A percentile compares a stretch with the other conserved stretches of the same genome.
Conservation (phyloP, 169 alveolate species). For the Neospora caninum region DNA sequence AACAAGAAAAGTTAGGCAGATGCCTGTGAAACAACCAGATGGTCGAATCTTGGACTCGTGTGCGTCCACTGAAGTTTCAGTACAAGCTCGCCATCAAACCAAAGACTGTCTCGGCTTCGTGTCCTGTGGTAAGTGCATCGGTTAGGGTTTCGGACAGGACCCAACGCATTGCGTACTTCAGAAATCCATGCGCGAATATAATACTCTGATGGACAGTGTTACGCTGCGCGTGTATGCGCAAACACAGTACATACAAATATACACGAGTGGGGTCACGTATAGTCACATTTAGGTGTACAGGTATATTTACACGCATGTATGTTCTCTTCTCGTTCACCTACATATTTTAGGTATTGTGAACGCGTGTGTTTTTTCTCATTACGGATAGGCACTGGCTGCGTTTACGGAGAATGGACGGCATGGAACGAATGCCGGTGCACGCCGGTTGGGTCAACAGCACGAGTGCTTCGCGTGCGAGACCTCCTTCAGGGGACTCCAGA, state of each 20-base stretch:
- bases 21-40: conserved; percentile 2
- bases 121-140: background rate
- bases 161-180: too few species aligned
- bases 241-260: too few species aligned
- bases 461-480: background rate
- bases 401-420: conserved; percentile 46
- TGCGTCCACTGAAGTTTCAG: background rate
- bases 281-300: background rate
- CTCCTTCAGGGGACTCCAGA: background rate
- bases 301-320: background rate
- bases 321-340: background rate
- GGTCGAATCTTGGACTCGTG: background rate
- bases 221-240: too few species aligned
- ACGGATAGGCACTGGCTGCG: conserved; percentile 24
- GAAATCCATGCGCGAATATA: too few species aligned
- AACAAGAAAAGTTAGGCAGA: conserved; percentile 19
- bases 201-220: too few species aligned
- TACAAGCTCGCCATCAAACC: background rate
- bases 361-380: background rate
- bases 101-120: conserved; percentile 13
- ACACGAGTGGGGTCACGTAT: too few species aligned
- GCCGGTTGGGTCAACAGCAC: background rate
- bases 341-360: background rate
- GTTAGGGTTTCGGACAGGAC: background rate
- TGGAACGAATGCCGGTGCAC: conserved; percentile 50